Evolutionary conservation across 306 rosid species (phyloP).

Genomic region (Quercus wislizeni): DNA sequence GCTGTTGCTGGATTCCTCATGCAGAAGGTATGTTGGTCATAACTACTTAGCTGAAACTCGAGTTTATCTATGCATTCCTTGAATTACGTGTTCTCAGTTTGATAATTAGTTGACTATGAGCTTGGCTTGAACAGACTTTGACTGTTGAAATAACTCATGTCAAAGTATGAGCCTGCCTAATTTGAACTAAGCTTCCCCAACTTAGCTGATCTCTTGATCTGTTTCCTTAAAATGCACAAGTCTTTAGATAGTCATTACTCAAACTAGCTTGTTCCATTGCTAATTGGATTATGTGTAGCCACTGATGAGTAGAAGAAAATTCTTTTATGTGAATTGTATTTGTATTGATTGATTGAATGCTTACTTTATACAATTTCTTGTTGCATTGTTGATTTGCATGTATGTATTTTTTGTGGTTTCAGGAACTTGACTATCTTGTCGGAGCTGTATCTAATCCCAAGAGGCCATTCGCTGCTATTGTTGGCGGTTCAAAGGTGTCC

Average conservation of each 20-base stretch:
- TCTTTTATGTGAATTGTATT: background rate
- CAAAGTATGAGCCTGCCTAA: background rate
- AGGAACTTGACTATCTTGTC: conserved; percentile 95
- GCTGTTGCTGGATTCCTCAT: conserved; percentile 93
- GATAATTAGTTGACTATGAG: background rate
- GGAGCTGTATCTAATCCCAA: conserved; percentile 89
- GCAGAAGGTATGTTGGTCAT: conserved; percentile 72
- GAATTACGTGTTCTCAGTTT: background rate
- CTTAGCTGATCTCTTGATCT: background rate
- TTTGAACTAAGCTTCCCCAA: background rate
- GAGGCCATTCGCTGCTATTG: conserved; percentile 94
- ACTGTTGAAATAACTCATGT: background rate
- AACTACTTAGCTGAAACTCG: background rate
- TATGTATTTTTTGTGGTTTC: conserved; percentile 19
- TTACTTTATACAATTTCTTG: background rate
- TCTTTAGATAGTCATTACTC: background rate
- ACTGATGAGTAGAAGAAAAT: background rate
- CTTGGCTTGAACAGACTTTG: background rate
- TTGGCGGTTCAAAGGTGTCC: conserved; percentile 95
- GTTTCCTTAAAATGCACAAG: background rate
- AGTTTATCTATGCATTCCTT: background rate
- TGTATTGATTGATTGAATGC: background rate
- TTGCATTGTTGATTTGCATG: background rate
- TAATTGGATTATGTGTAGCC: background rate
- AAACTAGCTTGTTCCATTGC: background rate